These are phyloP conservation scores for Tolypocladium ophioglossoides DNA, from an alignment of 2,329 filamentous ascomycete genomes.

Conservation along the genomic window DNA sequence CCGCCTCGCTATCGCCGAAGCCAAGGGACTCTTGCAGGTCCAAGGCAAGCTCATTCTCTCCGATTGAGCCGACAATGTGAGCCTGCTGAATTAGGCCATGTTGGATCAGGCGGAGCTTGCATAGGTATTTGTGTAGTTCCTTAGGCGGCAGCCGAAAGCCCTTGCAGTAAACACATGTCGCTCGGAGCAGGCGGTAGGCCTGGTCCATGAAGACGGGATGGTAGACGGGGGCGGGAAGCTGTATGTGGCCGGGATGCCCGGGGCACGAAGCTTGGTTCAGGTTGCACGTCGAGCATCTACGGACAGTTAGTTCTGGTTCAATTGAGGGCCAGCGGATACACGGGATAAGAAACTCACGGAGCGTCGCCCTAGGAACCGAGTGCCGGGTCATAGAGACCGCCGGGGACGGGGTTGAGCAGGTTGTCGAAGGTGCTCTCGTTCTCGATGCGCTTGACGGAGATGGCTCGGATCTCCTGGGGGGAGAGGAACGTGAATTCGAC, in stretches of 20 bases:
- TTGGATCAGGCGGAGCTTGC: constrained; percentile 77
- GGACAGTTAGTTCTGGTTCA: not conserved
- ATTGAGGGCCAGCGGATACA: constrained; percentile 1
- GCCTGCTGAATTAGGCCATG: constrained; percentile 70
- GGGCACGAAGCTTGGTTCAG: constrained; percentile 73
- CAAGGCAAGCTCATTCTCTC: constrained; percentile 30
- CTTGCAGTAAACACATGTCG: constrained; percentile 86
- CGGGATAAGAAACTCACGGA: constrained; percentile 40
- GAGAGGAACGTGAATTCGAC: constrained; percentile 87
- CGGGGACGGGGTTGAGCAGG: constrained; percentile 77
- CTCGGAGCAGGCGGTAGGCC: constrained; percentile 70
- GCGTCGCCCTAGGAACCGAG: constrained; percentile 83
- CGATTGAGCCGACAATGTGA: constrained; percentile 42
- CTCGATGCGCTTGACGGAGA: constrained; percentile 90
- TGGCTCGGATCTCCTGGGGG: constrained; percentile 68
- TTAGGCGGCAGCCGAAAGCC: constrained; percentile 69
- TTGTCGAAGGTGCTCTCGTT: constrained; percentile 92
- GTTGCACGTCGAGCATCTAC: constrained; percentile 85
- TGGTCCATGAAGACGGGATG: constrained; percentile 97
- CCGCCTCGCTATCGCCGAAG: constrained; percentile 46
- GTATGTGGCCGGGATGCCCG: constrained; percentile 90
- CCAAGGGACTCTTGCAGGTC: constrained; percentile 22
- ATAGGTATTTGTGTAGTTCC: constrained; percentile 67
- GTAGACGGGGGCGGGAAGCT: constrained; percentile 86
- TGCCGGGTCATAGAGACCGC: constrained; percentile 85